Evolutionary conservation across 192 early-diverging fungal genomes (phyloP).

Genomic region (Coemansia sp.): DNA sequence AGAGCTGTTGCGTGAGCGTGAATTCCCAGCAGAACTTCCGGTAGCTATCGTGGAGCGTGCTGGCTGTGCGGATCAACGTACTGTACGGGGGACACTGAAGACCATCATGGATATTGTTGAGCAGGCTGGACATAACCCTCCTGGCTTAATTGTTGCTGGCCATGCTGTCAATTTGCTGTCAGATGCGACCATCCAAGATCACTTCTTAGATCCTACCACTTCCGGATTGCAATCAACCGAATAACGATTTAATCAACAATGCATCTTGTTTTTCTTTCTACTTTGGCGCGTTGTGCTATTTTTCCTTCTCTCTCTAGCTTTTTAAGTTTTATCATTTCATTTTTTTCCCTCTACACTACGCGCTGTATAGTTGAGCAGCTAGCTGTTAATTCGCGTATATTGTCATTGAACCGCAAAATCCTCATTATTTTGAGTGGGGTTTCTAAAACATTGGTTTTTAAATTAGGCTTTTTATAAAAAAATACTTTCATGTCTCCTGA

Average conservation of each 20-base stretch:
- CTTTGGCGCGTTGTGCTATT: constrained; percentile 5
- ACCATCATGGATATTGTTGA: constrained; percentile 65
- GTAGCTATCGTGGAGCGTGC: constrained; percentile 82
- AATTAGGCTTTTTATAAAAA: not conserved
- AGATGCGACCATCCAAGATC: constrained; percentile 43
- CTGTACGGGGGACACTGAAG: constrained; percentile 62
- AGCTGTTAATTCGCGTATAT: too few relatives aligned
- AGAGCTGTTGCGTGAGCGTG: constrained; percentile 57
- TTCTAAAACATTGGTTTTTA: too few relatives aligned
- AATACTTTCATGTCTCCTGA: not conserved
- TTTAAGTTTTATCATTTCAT: not conserved
- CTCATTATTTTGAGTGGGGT: too few relatives aligned
- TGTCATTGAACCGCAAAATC: too few relatives aligned
- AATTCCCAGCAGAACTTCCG: constrained; percentile 67
- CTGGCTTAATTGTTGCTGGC: constrained; percentile 80
- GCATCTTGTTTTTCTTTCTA: not conserved
- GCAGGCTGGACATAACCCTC: constrained; percentile 63
- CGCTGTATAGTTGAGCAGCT: too few relatives aligned
- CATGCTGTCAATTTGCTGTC: constrained; percentile 58
- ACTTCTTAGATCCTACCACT: constrained; percentile 37
- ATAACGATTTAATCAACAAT: constrained; percentile 14
- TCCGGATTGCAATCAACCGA: constrained; percentile 44
- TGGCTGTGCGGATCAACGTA: constrained; percentile 71
- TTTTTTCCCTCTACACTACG: too few relatives aligned
- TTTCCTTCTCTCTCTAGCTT: not conserved